phyloP scores from a whole-genome alignment of 2,329 filamentous ascomycete genomes.

The Exophiala aquamarina region DNA sequence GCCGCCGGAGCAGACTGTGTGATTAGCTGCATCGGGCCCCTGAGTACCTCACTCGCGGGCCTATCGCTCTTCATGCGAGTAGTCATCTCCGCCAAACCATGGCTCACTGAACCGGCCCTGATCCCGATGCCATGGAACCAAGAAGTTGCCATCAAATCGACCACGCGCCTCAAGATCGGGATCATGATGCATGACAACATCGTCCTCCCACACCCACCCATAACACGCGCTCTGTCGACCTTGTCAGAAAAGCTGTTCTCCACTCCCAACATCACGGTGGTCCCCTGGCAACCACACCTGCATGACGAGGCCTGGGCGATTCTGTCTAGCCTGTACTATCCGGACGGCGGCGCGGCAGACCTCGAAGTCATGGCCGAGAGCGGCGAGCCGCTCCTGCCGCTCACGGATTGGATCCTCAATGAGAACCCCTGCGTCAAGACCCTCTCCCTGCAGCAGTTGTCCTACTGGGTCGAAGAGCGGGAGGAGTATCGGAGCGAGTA shows the following conservation, averaged over 20 bases:
- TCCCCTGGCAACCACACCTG: constrained; percentile 51
- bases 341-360: constrained; percentile 59
- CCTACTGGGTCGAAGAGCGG: constrained; percentile 30
- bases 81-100: constrained; percentile 47
- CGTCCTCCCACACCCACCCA: constrained; percentile 64
- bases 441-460: constrained; percentile 40
- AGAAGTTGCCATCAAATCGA: constrained; percentile 19
- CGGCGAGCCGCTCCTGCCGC: constrained; percentile 58
- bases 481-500: constrained; percentile 47
- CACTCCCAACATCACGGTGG: constrained; percentile 49
- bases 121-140: constrained; percentile 54
- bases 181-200: constrained; percentile 65
- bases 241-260: constrained; percentile 45
- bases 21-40: constrained; percentile 52
- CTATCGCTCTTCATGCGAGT: constrained; percentile 44
- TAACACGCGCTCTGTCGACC: constrained; percentile 49
- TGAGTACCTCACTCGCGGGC: constrained; percentile 54
- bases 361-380: constrained; percentile 50
- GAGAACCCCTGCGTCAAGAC: constrained; percentile 51
- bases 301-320: constrained; percentile 51
- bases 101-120: constrained; percentile 54
- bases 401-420: constrained; percentile 59
- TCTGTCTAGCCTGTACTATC: constrained; percentile 53
- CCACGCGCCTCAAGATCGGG: constrained; percentile 52
- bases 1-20: constrained; percentile 33